These are phyloP conservation scores for Ceratonia siliqua DNA, from an alignment of 306 rosid genomes.

Conservation along the genomic window DNA sequence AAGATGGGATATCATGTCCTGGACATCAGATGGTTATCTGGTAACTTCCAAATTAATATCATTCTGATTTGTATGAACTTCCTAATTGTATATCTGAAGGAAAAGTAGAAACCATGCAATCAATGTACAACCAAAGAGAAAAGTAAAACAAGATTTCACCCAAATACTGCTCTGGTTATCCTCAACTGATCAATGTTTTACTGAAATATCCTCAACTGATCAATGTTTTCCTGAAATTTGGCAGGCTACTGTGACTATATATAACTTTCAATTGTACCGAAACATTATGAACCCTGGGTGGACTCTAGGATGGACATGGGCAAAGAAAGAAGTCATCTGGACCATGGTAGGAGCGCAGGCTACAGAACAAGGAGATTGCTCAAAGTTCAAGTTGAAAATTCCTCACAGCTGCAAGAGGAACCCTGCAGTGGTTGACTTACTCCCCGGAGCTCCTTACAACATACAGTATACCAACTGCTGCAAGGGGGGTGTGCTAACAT, in stretches of 20 bases:
- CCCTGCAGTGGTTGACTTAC: slow-evolving; percentile 68
- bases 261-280: slow-evolving; percentile 74
- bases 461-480: slow-evolving; percentile 71
- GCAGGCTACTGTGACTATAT: slow-evolving; percentile 79
- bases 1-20: slow-evolving; percentile 72
- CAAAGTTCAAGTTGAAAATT: slow-evolving; percentile 60
- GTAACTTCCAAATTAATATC: slow-evolving; percentile 34
- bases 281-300: slow-evolving; percentile 73
- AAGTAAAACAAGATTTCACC: background rate
- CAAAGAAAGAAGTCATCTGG: slow-evolving; percentile 76
- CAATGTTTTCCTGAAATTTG: slow-evolving; percentile 4
- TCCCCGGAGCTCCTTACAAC: slow-evolving; percentile 73
- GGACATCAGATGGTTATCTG: slow-evolving; percentile 73
- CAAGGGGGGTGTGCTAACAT: slow-evolving; percentile 71
- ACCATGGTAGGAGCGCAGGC: slow-evolving; percentile 78
- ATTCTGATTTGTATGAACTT: background rate
- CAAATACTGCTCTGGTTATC: background rate
- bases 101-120: background rate
- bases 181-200: background rate
- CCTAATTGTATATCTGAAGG: background rate
- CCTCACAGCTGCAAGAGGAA: slow-evolving; percentile 78
- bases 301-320: slow-evolving; percentile 82
- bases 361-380: slow-evolving; percentile 82
- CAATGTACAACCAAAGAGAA: no score
- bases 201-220: background rate